Percentiles rank a stretch among this genome's conserved stretches.
These are phyloP conservation scores for Barnettozyma californica DNA, from an alignment of 805 yeast genomes.

Conservation along the genomic window DNA sequence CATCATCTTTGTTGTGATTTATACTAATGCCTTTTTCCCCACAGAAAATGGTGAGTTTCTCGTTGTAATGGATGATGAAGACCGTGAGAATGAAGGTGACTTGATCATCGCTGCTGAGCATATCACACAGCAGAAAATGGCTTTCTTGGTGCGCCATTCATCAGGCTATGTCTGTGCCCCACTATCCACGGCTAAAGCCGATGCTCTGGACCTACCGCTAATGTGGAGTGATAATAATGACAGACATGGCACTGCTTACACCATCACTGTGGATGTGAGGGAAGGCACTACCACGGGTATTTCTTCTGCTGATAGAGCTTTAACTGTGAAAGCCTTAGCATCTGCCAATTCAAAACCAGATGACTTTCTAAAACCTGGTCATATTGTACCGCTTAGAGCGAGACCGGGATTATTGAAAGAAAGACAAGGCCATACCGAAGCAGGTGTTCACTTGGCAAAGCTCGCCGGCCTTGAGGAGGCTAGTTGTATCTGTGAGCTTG, in stretches of 20 bases:
- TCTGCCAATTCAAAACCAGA: slow-evolving; percentile 46
- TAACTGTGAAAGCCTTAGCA: slow-evolving; percentile 73
- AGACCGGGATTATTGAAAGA: slow-evolving; percentile 72
- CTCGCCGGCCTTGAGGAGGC: slow-evolving; percentile 79
- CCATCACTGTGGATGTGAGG: slow-evolving; percentile 81
- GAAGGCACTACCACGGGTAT: slow-evolving; percentile 97
- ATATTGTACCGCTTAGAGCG: slow-evolving; percentile 88
- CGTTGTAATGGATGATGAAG: slow-evolving; percentile 95
- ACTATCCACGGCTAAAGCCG: slow-evolving; percentile 70
- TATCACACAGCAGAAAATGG: slow-evolving; percentile 82
- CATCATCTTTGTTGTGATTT: background rate
- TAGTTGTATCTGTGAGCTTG: slow-evolving; percentile 90
- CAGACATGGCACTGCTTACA: slow-evolving; percentile 95
- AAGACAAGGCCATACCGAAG: slow-evolving; percentile 97
- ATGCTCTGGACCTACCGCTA: slow-evolving; percentile 69
- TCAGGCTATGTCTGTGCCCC: slow-evolving; percentile 96
- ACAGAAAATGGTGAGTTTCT: slow-evolving; percentile 48
- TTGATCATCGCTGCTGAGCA: slow-evolving; percentile 86
- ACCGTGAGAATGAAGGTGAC: slow-evolving; percentile 97
- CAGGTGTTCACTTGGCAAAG: slow-evolving; percentile 82
- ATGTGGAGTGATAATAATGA: slow-evolving; percentile 58
- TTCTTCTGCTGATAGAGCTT: slow-evolving; percentile 87
- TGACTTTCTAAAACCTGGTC: slow-evolving; percentile 91
- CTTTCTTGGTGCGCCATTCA: slow-evolving; percentile 81
- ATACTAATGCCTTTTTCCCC: slow-evolving; percentile 5